Evolutionary conservation across 768 basidiomycete species (phyloP).

Genomic region (Boletus sp.): DNA sequence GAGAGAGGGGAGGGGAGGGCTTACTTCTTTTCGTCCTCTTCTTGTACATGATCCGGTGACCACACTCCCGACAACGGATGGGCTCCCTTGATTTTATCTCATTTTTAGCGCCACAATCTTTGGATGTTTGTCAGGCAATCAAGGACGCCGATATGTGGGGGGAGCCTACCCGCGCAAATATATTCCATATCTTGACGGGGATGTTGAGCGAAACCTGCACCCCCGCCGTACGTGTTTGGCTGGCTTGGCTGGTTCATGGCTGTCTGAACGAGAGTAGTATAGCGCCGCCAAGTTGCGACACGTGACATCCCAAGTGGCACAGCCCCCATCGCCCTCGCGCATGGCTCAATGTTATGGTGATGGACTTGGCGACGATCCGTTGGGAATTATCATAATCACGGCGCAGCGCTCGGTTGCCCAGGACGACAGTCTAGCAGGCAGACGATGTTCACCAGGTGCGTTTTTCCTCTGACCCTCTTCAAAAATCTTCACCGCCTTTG

Average conservation of each 20-base stretch:
- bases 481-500: not conserved
- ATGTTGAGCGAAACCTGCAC: slow-evolving; percentile 34
- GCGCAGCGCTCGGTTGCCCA: slow-evolving; percentile 4
- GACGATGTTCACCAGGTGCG: not conserved
- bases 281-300: not conserved
- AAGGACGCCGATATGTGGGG: slow-evolving; percentile 1
- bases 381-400: slow-evolving; percentile 18
- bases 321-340: slow-evolving; percentile 2
- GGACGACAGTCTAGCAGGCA: slow-evolving; percentile 5
- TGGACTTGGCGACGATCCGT: slow-evolving; percentile 12
- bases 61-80: slow-evolving; percentile 94
- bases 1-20: slow-evolving; percentile 33
- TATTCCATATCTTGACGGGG: slow-evolving; percentile 74
- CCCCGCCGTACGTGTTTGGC: slow-evolving; percentile 32
- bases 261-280: not conserved
- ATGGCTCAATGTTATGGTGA: not conserved
- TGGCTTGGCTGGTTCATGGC: slow-evolving; percentile 40
- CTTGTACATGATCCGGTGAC: slow-evolving; percentile 99
- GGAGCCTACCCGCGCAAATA: slow-evolving; percentile 69
- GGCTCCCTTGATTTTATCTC: slow-evolving; percentile 89
- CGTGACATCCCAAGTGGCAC: slow-evolving; percentile 14
- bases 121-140: slow-evolving; percentile 10
- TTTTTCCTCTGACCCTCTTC: not conserved
- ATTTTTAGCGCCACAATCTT: slow-evolving; percentile 92
- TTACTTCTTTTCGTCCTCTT: slow-evolving; percentile 90